Conservation (phyloP, 225 moss, liverwort and hornwort genomes). For the Marchantia paleacea region DNA sequence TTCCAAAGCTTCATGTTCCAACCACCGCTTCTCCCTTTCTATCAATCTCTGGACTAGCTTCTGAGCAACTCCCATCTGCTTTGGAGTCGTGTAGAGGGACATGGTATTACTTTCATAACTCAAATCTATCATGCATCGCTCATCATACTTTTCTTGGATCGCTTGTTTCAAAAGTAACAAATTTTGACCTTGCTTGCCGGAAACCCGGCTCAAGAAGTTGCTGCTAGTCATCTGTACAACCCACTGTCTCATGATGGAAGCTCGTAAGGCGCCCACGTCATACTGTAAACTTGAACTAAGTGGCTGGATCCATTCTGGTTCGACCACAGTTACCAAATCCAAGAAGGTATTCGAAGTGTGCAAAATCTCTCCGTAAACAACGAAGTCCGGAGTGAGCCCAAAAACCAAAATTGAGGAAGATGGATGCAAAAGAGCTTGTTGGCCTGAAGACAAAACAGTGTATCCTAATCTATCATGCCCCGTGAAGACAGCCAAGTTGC, state of each 20-base stretch:
- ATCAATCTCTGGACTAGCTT: constrained; percentile 15
- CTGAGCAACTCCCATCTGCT: constrained; percentile 36
- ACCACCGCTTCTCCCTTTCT: constrained; percentile 25
- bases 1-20: constrained; percentile 39
- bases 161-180: constrained; percentile 25
- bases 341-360: constrained; percentile 41
- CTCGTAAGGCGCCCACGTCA: constrained; percentile 20
- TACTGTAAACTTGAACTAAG: constrained; percentile 24
- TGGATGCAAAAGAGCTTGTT: constrained; percentile 37
- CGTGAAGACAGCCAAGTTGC: constrained; percentile 43
- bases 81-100: constrained; percentile 31
- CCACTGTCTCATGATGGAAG: constrained; percentile 38
- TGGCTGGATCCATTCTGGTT: constrained; percentile 33
- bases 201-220: constrained; percentile 35
- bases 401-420: constrained; percentile 41
- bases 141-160: constrained; percentile 25
- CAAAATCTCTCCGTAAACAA: constrained; percentile 42
- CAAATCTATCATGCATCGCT: constrained; percentile 40
- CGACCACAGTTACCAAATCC: constrained; percentile 35
- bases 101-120: constrained; percentile 26
- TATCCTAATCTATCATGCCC: constrained; percentile 41
- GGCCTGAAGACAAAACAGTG: constrained; percentile 26
- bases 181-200: constrained; percentile 39
- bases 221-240: constrained; percentile 28
- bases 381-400: constrained; percentile 38